Evolutionary conservation across 148 eudicot genomes (phyloP), one percentile per base, ranked within the genome.

Genomic region (Rhododendron ovatum): DNA sequence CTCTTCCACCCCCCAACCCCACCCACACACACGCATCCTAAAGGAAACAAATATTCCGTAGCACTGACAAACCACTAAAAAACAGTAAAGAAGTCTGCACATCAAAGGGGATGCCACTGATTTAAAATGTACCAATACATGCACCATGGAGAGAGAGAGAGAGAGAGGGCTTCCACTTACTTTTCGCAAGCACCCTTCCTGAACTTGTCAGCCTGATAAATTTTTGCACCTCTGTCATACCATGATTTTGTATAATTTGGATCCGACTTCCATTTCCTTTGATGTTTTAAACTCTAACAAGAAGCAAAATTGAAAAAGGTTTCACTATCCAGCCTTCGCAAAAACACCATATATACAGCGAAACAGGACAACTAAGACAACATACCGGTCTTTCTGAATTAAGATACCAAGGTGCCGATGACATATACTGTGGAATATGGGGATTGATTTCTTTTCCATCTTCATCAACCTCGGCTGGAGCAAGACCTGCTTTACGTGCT

Each of bases 371-470:
- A n/a, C 43, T 18, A 12, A 78, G 47, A 80, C 2, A 87, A 86
- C 98, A 85, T 90, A 95, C 98, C 82, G 99, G 99, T 85, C 90
- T 93, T 86, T 96, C 95, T 11, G 97, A 90, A 90, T 96, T 96
- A 65, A 94, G 94, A 91, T 96, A 96, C 98, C 98, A 96, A 84
- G 98, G 99, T 28, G 99, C 99, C 67, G 98, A 94, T 14, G 99
- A 95, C 98, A 95, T 96, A 90, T 93, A 96, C 94, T 95, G 98
- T 7, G 99, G 99, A 86, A 96, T 96, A 53, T 96, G 99, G 88
- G 99, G 99, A 61, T 96, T 96, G 77, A 96, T 96, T 92, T 96
- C 99, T 88, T 96, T 96, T 83, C 99, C 99, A 92, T 96, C 96
- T 87, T 94, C 98, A 81, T 96, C 99, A 18, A 95, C 94, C 88